These are phyloP conservation scores for Amanita pallidorosea DNA, from an alignment of 768 basidiomycete genomes.

Conservation along the genomic window DNA sequence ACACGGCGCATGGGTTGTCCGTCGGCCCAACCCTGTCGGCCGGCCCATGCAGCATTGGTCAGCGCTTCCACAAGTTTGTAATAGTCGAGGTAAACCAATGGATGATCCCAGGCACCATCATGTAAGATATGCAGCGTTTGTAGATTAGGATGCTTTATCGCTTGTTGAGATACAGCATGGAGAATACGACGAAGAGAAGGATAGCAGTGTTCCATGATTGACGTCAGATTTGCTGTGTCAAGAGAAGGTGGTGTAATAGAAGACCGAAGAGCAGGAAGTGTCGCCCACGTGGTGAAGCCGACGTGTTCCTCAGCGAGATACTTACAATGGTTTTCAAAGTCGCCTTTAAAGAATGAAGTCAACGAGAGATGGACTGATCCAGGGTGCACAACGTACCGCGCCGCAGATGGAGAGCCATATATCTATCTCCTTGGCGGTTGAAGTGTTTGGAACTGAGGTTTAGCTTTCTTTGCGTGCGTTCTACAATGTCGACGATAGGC, in stretches of 20 bases:
- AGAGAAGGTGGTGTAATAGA: slow-evolving; percentile 25
- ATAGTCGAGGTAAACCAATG: slow-evolving; percentile 28
- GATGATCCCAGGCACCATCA: slow-evolving; percentile 38
- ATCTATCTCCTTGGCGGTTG: slow-evolving; percentile 21
- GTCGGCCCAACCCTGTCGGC: slow-evolving; percentile 22
- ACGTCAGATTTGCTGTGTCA: slow-evolving; percentile 21
- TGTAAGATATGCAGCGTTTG: slow-evolving; percentile 32
- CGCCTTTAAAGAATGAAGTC: slow-evolving; percentile 15
- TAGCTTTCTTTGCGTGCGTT: slow-evolving; percentile 22
- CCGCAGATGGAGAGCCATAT: slow-evolving; percentile 37
- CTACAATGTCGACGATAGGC: slow-evolving; percentile 20
- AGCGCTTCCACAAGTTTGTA: slow-evolving; percentile 29
- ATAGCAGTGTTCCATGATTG: slow-evolving; percentile 33
- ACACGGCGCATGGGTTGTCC: slow-evolving; percentile 29
- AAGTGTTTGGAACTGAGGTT: slow-evolving; percentile 17
- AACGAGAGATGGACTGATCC: neutral
- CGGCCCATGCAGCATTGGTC: slow-evolving; percentile 22
- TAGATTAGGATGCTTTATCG: slow-evolving; percentile 22
- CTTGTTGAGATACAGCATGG: slow-evolving; percentile 24
- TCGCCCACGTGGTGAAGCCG: slow-evolving; percentile 39
- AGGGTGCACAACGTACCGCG: slow-evolving; percentile 19
- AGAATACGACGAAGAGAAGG: slow-evolving; percentile 30
- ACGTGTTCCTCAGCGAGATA: slow-evolving; percentile 19
- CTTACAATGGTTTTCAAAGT: slow-evolving; percentile 33
- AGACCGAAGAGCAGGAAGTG: slow-evolving; percentile 24